Base-by-base conservation (phyloP, 1,284 basidiomycete species). In the Pterulicium gracile region DNA sequence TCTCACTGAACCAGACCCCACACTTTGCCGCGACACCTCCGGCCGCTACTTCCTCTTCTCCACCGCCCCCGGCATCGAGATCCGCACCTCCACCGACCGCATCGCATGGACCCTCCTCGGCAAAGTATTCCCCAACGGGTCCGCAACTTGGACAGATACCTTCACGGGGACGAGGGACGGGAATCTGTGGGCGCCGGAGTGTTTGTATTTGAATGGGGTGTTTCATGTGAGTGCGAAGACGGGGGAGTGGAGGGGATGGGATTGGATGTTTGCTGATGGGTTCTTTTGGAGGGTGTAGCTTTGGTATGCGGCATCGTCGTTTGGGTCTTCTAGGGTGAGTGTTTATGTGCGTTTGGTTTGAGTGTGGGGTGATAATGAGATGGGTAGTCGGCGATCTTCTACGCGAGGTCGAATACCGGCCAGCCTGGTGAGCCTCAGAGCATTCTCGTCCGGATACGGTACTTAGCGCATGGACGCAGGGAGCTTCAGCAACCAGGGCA, bases 141-240 rank as follows among this genome's bases (percentile, higher is more conserved):
- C n/a, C n/a, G 62, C 72, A 7, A 59, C 64, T 24, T 71, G 73
- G 66, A 75, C 75, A 2, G 67, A 76, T 49, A 34, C 58, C 27
- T 77, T 69, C 54, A 77, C 73, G n/a, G 64, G 64, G 14, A 69
- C 62, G 1, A 59, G 62, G 1, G 72, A 77, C 49, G 74, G 73
- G 68, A 70, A 50, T 48, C 53, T 75, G 2, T 75, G 74, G 74
- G 74, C 73, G 0, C 74, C 75, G 1, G 74, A 77, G 50, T 78
- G 74, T 53, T 67, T 64, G 2, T 68, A 69, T 52, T 24, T 60
- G 23, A 61, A 69, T 39, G 67, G 69, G 1, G 52, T 66, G 47
- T 77, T 76, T 58, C 62, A 64, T 44, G 73, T 73, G 43, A 48
- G 63, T 53, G 3, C 13, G n/a, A n/a, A n/a, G n/a, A n/a, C n/a